Evolutionary conservation across 2,329 filamentous ascomycete genomes (phyloP).

Genomic region (Metarhizium humberi): DNA sequence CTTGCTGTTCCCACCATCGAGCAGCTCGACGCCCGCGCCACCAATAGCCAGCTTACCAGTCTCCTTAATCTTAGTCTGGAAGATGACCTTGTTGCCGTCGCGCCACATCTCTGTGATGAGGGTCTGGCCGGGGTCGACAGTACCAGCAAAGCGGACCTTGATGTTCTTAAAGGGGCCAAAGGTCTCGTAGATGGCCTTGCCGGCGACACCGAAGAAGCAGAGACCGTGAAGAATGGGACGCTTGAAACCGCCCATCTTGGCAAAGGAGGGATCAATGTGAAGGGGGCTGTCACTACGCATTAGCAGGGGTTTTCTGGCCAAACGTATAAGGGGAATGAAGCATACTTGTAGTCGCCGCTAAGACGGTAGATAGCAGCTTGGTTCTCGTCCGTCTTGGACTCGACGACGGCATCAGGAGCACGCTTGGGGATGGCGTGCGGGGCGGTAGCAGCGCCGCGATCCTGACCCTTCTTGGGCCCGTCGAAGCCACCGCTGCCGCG

Average conservation of each 20-base stretch:
- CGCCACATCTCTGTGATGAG: conserved; percentile 92
- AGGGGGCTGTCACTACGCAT: conserved; percentile 50
- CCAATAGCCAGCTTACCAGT: conserved; percentile 83
- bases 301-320: not conserved
- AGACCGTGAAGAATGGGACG: conserved; percentile 93
- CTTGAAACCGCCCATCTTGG: conserved; percentile 92
- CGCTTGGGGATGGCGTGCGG: conserved; percentile 71
- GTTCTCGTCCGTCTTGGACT: conserved; percentile 79
- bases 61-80: conserved; percentile 85
- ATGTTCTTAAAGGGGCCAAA: conserved; percentile 83
- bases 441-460: conserved; percentile 73
- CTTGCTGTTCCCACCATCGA: conserved; percentile 26
- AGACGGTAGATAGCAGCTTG: conserved; percentile 91
- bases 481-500: conserved; percentile 86
- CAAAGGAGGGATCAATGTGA: conserved; percentile 90
- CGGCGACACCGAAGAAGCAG: conserved; percentile 85
- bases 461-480: conserved; percentile 64
- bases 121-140: conserved; percentile 81
- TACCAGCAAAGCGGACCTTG: conserved; percentile 84
- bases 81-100: conserved; percentile 68
- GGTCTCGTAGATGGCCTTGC: conserved; percentile 78
- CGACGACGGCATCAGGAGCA: conserved; percentile 69
- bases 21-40: conserved; percentile 69
- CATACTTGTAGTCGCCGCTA: conserved; percentile 80
- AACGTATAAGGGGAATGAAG: not conserved